These are phyloP conservation scores for Globisporangium rhizosaccharum DNA, from an alignment of 352 stramenopile genomes.

Conservation along the genomic window DNA sequence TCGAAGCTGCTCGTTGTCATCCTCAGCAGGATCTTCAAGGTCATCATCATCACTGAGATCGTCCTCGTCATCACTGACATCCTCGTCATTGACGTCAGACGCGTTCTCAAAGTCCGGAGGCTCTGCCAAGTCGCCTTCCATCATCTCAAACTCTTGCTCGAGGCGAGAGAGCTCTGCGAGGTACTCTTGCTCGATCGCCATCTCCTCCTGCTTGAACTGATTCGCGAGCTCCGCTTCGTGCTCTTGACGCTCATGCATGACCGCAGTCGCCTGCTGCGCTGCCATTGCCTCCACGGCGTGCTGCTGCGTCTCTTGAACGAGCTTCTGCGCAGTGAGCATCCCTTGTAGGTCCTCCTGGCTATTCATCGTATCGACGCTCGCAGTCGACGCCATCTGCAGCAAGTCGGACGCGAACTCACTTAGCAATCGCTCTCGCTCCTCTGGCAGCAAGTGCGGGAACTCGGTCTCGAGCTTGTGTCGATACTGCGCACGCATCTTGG, in stretches of 20 bases:
- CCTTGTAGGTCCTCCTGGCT: constrained; percentile 32
- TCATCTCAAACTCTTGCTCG: constrained; percentile 47
- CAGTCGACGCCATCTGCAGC: constrained; percentile 29
- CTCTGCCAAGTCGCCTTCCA: constrained; percentile 18
- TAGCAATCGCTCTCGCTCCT: constrained; percentile 43
- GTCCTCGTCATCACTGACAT: not conserved
- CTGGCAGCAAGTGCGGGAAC: constrained; percentile 34
- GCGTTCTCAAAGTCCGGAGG: constrained; percentile 1
- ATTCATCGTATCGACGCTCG: constrained; percentile 48
- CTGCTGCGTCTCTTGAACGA: constrained; percentile 26
- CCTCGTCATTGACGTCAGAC: not conserved
- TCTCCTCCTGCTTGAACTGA: constrained; percentile 38
- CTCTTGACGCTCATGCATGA: not conserved
- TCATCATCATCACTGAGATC: not conserved
- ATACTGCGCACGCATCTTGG: constrained; percentile 34
- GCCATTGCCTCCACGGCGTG: constrained; percentile 12
- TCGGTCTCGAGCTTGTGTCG: constrained; percentile 27
- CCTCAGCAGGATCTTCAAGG: constrained; percentile 10
- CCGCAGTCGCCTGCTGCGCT: constrained; percentile 13
- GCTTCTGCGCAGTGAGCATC: constrained; percentile 22
- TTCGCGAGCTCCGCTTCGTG: constrained; percentile 20
- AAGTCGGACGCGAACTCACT: constrained; percentile 52
- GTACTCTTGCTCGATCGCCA: constrained; percentile 54
- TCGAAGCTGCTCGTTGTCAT: constrained; percentile 15
- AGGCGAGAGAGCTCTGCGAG: constrained; percentile 36